Percentiles rank a stretch among this genome's conserved stretches.
phyloP scores from a whole-genome alignment of 2,329 filamentous ascomycete species.

The Lachnellula subtilissima region DNA sequence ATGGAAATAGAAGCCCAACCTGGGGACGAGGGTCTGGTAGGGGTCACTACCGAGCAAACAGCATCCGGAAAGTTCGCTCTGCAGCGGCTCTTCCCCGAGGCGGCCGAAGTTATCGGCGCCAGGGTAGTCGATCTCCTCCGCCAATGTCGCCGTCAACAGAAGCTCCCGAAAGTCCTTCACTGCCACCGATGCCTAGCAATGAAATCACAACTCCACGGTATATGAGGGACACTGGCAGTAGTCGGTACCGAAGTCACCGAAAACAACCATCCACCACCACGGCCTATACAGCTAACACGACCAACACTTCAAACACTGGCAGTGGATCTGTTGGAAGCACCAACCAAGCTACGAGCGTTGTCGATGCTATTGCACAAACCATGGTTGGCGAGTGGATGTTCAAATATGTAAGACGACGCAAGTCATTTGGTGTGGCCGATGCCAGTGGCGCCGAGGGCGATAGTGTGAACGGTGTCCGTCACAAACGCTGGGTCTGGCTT shows the following conservation, averaged over 20 bases:
- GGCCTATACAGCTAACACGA: conserved; percentile 46
- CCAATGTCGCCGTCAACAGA: conserved; percentile 64
- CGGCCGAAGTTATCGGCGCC: conserved; percentile 45
- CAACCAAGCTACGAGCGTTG: conserved; percentile 70
- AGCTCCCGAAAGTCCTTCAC: conserved; percentile 61
- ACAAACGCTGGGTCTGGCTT: conserved; percentile 98
- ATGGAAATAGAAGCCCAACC: conserved; percentile 77
- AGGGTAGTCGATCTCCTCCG: conserved; percentile 56
- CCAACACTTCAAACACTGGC: conserved; percentile 35
- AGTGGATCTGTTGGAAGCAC: conserved; percentile 51
- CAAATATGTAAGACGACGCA: conserved; percentile 82
- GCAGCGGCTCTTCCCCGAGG: conserved; percentile 63
- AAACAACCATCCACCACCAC: conserved; percentile 59
- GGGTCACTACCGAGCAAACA: conserved; percentile 51
- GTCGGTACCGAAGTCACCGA: conserved; percentile 43
- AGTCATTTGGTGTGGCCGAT: conserved; percentile 80
- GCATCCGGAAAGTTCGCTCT: conserved; percentile 79
- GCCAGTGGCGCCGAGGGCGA: conserved; percentile 62
- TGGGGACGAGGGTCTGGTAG: conserved; percentile 49
- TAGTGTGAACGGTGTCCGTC: conserved; percentile 64
- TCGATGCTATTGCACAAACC: conserved; percentile 94
- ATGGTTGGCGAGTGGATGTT: conserved; percentile 99
- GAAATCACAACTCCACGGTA: conserved; percentile 59
- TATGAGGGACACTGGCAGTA: conserved; percentile 36
- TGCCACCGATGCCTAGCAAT: conserved; percentile 70